Conservation (phyloP, 1,284 basidiomycete species). For the Agaricales sp. region DNA sequence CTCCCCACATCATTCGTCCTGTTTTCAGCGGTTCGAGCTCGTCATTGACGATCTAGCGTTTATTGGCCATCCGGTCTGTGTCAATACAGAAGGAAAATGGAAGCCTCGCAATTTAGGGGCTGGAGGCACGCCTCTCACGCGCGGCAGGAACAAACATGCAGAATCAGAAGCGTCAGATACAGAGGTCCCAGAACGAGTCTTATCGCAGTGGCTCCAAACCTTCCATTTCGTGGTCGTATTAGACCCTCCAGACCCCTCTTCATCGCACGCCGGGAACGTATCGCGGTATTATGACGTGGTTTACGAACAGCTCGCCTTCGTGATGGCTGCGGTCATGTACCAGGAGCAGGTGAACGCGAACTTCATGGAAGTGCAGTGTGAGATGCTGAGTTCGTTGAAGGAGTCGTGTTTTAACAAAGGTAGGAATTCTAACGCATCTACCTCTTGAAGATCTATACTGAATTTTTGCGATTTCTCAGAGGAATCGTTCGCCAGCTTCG, state of each 20-base stretch:
- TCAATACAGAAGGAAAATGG: conserved; percentile 68
- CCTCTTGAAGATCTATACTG: neutral
- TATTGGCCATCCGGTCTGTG: conserved; percentile 88
- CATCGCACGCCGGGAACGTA: conserved; percentile 65
- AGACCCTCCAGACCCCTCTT: conserved; percentile 83
- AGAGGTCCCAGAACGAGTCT: conserved; percentile 18
- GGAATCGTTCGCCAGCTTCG: conserved; percentile 43
- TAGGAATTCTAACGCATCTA: conserved; percentile 16
- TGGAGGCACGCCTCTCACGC: conserved; percentile 36
- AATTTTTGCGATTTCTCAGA: conserved; percentile 24
- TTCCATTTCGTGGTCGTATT: conserved; percentile 87
- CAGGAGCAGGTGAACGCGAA: conserved; percentile 79
- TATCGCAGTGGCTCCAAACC: conserved; percentile 47
- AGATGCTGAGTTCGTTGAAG: conserved; percentile 53
- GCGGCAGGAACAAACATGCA: conserved; percentile 44
- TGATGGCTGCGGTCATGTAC: conserved; percentile 80
- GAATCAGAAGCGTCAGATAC: conserved; percentile 24
- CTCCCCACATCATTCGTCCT: conserved; percentile 70
- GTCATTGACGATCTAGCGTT: conserved; percentile 91
- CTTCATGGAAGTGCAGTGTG: conserved; percentile 75
- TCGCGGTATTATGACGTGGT: conserved; percentile 73
- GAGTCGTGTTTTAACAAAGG: conserved; percentile 60
- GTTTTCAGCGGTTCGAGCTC: conserved; percentile 93
- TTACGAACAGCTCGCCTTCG: conserved; percentile 83
- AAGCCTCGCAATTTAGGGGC: conserved; percentile 25